Evolutionary conservation across 306 rosid genomes (phyloP), one percentile per base, ranked within the genome.

Genomic region (Prosopis cineraria): DNA sequence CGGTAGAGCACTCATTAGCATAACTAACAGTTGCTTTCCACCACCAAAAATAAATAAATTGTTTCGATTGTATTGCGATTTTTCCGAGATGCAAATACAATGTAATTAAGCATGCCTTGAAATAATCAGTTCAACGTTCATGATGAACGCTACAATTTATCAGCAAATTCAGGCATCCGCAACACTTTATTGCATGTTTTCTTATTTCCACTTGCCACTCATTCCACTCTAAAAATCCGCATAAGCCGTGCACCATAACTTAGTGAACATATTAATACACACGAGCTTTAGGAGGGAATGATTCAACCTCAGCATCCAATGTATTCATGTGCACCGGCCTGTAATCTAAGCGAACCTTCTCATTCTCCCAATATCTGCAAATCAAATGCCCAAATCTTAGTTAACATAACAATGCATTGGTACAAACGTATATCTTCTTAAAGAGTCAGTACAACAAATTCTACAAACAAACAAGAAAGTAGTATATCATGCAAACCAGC

Each of bases 241-340:
- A 62, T 2, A 34, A 68, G 24, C 70, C 79, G 66, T 68, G 63
- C 71, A 75, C 34, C 6, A 69, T 22, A 77, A 64, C 43, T 63
- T 22, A 33, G 56, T 16, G 74, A 50, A 33, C 71, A 52, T 16
- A 55, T 84, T 83, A 94, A 83, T 94, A 94, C 65, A 94, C 97
- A 70, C 98, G 98, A 78, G 98, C 98, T 81, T 92, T 91, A 24
- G 98, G 98, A 44, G 98, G 98, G 88, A 95, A 88, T 24, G 98
- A 40, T 80, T 92, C 98, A 16, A 95, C 45, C 84, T 95, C 98
- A 58, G 89, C 90, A 20, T 95, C 98, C 81, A 95, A 81, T 29
- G 97, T 89, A 87, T 92, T 90, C 92, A 91, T 39, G 77, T 95
- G 98, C 84, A 95, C 98, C 2, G 98, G 95, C 86, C 98, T 86